Percentiles rank a stretch among this genome's conserved stretches.
Evolutionary conservation across 441 rosid species (phyloP).

Genomic region (Isatis lusitanica): DNA sequence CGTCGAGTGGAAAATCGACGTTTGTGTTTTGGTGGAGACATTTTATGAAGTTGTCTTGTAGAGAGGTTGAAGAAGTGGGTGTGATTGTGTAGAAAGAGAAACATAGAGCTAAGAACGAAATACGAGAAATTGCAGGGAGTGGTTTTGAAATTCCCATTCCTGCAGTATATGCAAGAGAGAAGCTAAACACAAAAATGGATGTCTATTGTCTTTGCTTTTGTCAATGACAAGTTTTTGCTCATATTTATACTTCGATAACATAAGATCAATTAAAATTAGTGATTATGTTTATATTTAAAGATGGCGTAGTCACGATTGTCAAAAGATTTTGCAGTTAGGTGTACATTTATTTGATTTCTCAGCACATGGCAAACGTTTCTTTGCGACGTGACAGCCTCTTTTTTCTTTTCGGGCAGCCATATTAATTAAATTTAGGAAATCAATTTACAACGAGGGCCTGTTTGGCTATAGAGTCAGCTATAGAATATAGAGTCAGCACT

Average conservation of each 20-base stretch:
- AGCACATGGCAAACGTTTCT: too few relatives aligned
- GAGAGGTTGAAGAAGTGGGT: slow-evolving; percentile 13
- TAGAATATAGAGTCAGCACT: too few relatives aligned
- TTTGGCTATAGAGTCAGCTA: too few relatives aligned
- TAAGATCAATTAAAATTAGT: not conserved
- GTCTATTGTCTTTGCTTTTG: not conserved
- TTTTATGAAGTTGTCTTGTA: slow-evolving; percentile 40
- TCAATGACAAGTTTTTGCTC: not conserved
- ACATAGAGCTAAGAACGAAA: not conserved
- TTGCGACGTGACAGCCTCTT: too few relatives aligned
- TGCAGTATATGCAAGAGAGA: not conserved
- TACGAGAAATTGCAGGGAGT: not conserved
- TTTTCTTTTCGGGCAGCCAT: too few relatives aligned
- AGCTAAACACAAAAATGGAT: not conserved
- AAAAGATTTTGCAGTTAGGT: not conserved
- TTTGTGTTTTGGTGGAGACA: slow-evolving; percentile 48
- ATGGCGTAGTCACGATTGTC: not conserved
- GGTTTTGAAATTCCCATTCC: slow-evolving; percentile 1
- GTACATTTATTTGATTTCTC: not conserved
- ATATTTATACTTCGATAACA: not conserved
- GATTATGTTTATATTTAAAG: not conserved
- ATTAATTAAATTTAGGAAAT: too few relatives aligned
- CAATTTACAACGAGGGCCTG: too few relatives aligned
- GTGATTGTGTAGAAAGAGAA: not conserved
- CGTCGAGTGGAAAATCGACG: slow-evolving; percentile 30